Evolutionary conservation across 2,329 filamentous ascomycete genomes (phyloP).

Genomic region (Pseudopyricularia cyperi): DNA sequence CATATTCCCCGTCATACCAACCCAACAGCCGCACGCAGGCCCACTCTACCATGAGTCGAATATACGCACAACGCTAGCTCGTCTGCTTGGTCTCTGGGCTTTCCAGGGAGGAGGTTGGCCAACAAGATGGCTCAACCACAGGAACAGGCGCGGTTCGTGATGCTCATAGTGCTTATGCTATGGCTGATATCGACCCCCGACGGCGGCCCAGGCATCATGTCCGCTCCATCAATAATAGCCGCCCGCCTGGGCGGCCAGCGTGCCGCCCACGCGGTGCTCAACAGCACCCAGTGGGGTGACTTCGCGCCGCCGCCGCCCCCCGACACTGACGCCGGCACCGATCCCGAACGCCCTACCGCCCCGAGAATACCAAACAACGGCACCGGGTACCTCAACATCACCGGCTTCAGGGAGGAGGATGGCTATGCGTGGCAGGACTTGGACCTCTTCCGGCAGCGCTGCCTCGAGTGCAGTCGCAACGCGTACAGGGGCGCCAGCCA

Average conservation of each 20-base stretch:
- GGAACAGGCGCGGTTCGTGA: constrained; percentile 26
- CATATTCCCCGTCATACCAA: neutral
- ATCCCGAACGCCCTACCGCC: neutral
- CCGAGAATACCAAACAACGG: neutral
- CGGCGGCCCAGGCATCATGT: constrained; percentile 25
- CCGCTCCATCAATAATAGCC: constrained; percentile 25
- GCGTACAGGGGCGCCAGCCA: constrained; percentile 21
- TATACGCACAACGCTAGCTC: neutral
- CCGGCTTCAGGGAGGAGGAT: constrained; percentile 63
- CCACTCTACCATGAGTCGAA: neutral
- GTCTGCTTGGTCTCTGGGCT: neutral
- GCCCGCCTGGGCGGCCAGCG: constrained; percentile 38
- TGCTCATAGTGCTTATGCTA: constrained; percentile 29
- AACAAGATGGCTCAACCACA: constrained; percentile 30
- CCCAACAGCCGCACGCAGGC: neutral
- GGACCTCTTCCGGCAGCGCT: constrained; percentile 49
- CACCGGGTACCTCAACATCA: constrained; percentile 51
- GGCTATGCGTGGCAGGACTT: constrained; percentile 70
- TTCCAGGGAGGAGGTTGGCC: neutral
- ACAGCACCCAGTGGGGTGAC: constrained; percentile 45
- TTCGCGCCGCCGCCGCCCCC: constrained; percentile 35
- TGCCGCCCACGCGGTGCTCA: constrained; percentile 38
- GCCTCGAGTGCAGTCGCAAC: constrained; percentile 45
- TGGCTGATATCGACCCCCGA: constrained; percentile 30
- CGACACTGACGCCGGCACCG: constrained; percentile 8